Conservation (phyloP, 495 filamentous ascomycete species). For the Penicillium chermesinum region DNA sequence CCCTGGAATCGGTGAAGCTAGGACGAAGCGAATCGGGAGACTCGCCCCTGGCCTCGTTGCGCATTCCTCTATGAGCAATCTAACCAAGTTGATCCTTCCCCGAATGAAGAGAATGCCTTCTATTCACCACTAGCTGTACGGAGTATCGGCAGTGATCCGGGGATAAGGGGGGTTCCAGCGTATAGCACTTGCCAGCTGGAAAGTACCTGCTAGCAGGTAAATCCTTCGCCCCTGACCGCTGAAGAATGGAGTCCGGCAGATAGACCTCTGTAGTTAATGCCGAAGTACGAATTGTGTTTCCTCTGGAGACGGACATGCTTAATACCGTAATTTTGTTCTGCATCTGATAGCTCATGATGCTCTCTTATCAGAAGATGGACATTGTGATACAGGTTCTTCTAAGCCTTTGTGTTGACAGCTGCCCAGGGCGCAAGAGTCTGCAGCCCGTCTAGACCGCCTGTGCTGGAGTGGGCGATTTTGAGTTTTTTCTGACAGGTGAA, state of each 20-base stretch:
- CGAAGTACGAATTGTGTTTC: not conserved
- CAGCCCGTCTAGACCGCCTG: too few species aligned
- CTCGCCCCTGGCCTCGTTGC: not conserved
- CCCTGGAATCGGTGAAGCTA: not conserved
- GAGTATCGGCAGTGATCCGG: too few species aligned
- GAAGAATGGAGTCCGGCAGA: not conserved
- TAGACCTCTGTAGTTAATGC: not conserved
- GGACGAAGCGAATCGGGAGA: not conserved
- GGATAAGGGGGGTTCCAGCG: too few species aligned
- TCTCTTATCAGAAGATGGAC: too few species aligned
- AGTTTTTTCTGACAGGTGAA: not conserved
- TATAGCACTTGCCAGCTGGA: too few species aligned
- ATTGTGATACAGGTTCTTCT: too few species aligned
- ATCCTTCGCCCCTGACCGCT: not conserved
- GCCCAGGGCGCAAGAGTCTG: too few species aligned
- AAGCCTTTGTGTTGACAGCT: not conserved
- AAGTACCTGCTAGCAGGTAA: not conserved
- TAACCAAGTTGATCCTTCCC: not conserved
- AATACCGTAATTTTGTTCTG: too few species aligned
- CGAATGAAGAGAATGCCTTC: not conserved
- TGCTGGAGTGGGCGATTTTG: not conserved
- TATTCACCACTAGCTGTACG: too few species aligned
- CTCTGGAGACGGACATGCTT: not conserved
- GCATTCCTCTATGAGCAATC: not conserved
- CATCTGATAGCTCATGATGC: too few species aligned